Evolutionary conservation across 2,329 filamentous ascomycete species (phyloP).

Genomic region (Fusarium euwallaceae): DNA sequence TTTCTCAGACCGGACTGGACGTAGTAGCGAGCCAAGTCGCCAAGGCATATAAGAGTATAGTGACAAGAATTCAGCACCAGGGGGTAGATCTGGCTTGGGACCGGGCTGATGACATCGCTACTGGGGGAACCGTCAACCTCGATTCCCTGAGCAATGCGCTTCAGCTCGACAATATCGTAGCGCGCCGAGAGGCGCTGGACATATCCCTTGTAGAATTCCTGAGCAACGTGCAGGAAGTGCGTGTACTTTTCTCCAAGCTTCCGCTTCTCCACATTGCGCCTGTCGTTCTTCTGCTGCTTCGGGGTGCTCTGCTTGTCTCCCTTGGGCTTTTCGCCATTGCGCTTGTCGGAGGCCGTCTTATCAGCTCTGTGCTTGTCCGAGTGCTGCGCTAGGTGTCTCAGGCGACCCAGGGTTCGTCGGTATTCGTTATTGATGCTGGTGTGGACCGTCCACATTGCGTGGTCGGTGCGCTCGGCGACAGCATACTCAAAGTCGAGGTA

Average conservation of each 20-base stretch:
- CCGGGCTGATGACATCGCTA: constrained; percentile 57
- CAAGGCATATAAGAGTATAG: constrained; percentile 85
- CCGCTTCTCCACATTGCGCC: constrained; percentile 69
- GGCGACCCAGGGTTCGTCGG: constrained; percentile 74
- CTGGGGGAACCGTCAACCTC: constrained; percentile 50
- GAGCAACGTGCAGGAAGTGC: constrained; percentile 87
- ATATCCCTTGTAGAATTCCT: constrained; percentile 89
- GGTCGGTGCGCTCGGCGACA: constrained; percentile 73
- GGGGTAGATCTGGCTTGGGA: constrained; percentile 64
- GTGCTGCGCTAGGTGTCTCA: constrained; percentile 64
- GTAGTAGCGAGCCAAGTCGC: constrained; percentile 91
- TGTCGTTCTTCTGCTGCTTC: constrained; percentile 44
- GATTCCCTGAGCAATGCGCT: constrained; percentile 57
- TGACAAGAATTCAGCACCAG: constrained; percentile 81
- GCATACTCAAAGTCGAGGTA: constrained; percentile 79
- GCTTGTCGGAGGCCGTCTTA: constrained; percentile 42
- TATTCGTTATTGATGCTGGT: constrained; percentile 83
- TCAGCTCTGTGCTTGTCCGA: constrained; percentile 64
- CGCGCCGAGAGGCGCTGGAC: constrained; percentile 80
- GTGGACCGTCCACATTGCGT: constrained; percentile 83
- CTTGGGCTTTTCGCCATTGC: constrained; percentile 42
- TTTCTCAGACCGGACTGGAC: constrained; percentile 79
- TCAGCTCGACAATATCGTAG: constrained; percentile 67
- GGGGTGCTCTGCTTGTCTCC: constrained; percentile 41
- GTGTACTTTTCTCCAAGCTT: constrained; percentile 86